Conservation (phyloP, 352 stramenopile genomes). For the Phytophthora sansomeana region DNA sequence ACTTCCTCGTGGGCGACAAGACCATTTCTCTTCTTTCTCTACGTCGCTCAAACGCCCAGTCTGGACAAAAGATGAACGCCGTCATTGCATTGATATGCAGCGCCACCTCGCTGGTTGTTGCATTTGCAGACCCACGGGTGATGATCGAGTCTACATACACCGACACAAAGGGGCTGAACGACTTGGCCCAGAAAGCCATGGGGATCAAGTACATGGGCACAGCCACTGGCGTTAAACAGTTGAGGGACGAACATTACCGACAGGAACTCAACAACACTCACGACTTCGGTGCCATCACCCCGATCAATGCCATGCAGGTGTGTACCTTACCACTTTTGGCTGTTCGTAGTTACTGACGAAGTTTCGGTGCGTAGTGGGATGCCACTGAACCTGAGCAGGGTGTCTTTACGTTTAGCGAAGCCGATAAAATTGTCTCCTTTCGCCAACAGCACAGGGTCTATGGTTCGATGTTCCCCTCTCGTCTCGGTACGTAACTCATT, state of each 20-base stretch:
- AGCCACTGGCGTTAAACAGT: conserved; percentile 21
- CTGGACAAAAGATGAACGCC: conserved; percentile 27
- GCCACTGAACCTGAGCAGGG: conserved; percentile 23
- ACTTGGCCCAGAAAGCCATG: conserved; percentile 33
- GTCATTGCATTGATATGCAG: conserved; percentile 20
- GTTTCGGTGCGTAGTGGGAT: conserved; percentile 18
- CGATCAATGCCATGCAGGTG: conserved; percentile 34
- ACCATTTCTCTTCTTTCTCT: conserved; percentile 21
- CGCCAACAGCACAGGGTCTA: conserved; percentile 20
- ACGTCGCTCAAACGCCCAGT: background rate
- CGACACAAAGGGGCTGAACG: conserved; percentile 29
- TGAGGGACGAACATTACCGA: conserved; percentile 19
- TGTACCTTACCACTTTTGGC: background rate
- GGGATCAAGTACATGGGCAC: conserved; percentile 47
- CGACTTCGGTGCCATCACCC: conserved; percentile 34
- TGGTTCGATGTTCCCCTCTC: conserved; percentile 28
- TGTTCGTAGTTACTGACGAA: conserved; percentile 2
- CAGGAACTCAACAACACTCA: conserved; percentile 23
- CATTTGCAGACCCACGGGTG: conserved; percentile 26
- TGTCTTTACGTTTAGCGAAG: conserved; percentile 20
- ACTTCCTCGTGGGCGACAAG: background rate
- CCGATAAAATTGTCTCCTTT: conserved; percentile 24
- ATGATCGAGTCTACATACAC: conserved; percentile 48
- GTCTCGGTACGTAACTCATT: conserved; percentile 32
- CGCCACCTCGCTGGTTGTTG: conserved; percentile 16